These are phyloP conservation scores for Yarrowia sp. DNA, from an alignment of 805 yeast genomes.

Conservation along the genomic window DNA sequence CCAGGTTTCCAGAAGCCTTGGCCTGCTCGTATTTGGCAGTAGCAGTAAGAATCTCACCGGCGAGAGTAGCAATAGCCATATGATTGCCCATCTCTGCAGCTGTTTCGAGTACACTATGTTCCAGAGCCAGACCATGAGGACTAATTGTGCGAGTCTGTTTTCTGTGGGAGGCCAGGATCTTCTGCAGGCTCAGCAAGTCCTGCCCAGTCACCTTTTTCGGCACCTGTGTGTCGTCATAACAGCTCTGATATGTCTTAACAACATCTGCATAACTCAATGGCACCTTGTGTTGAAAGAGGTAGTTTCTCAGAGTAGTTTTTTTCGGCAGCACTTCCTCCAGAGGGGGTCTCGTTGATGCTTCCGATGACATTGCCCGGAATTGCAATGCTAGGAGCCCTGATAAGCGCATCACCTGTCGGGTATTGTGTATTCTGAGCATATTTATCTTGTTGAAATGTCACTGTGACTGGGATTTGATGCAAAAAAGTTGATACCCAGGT, in stretches of 20 bases:
- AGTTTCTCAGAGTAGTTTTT: conserved; percentile 30
- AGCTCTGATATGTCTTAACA: conserved; percentile 29
- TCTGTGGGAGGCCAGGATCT: conserved; percentile 60
- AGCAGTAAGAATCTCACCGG: conserved; percentile 43
- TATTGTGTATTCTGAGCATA: conserved; percentile 5
- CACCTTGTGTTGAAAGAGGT: conserved; percentile 33
- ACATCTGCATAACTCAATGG: conserved; percentile 32
- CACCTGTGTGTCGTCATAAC: conserved; percentile 29
- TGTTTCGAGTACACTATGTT: conserved; percentile 68
- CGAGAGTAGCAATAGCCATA: conserved; percentile 72
- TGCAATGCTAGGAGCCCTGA: background rate
- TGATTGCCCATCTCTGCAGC: conserved; percentile 82
- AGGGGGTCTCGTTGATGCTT: background rate
- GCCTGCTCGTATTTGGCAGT: conserved; percentile 12
- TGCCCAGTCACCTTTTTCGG: conserved; percentile 51
- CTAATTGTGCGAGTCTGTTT: conserved; percentile 58
- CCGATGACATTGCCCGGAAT: background rate
- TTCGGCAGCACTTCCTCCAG: conserved; percentile 23
- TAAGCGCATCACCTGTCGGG: background rate
- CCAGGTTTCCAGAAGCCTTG: conserved; percentile 1
- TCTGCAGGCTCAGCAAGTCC: conserved; percentile 67
- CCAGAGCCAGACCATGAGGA: conserved; percentile 55
- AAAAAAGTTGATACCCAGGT: background rate
- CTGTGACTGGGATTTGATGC: background rate
- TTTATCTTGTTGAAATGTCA: background rate